Evolutionary conservation across 441 rosid genomes (phyloP).

Genomic region (Manihot esculenta): DNA sequence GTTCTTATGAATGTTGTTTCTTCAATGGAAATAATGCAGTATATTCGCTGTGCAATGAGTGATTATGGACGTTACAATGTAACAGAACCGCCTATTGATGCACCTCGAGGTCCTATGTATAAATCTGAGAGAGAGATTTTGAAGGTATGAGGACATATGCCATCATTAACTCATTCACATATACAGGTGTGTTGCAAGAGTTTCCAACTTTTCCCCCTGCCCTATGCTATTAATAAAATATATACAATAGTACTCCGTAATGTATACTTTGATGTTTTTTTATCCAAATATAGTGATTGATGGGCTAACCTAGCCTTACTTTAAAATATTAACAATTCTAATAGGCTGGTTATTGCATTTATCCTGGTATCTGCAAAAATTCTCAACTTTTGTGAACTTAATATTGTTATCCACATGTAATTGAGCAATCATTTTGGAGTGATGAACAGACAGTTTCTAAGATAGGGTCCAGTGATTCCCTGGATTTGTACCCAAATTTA

Average conservation of each 20-base stretch:
- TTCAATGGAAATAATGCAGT: slow-evolving; percentile 43
- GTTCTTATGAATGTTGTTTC: slow-evolving; percentile 1
- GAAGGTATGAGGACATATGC: slow-evolving; percentile 48
- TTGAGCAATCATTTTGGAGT: background rate
- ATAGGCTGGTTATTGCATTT: background rate
- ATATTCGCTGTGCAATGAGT: slow-evolving; percentile 83
- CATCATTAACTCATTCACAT: background rate
- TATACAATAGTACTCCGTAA: background rate
- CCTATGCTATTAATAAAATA: background rate
- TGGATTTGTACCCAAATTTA: background rate
- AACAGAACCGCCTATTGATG: slow-evolving; percentile 89
- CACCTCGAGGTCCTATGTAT: slow-evolving; percentile 84
- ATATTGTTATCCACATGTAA: background rate
- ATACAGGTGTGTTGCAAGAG: background rate
- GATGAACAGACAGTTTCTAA: background rate
- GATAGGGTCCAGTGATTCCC: background rate
- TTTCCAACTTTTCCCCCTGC: background rate
- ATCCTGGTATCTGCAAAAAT: background rate
- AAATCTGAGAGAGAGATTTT: slow-evolving; percentile 70
- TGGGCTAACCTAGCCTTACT: background rate
- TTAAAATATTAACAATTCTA: background rate
- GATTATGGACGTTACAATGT: slow-evolving; percentile 84
- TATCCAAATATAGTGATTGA: background rate
- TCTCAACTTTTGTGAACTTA: background rate
- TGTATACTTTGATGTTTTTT: background rate